A percentile compares a stretch with the other conserved stretches of the same genome.
These are phyloP conservation scores for Rickenella mellea DNA, from an alignment of 768 basidiomycete genomes.

Conservation along the genomic window DNA sequence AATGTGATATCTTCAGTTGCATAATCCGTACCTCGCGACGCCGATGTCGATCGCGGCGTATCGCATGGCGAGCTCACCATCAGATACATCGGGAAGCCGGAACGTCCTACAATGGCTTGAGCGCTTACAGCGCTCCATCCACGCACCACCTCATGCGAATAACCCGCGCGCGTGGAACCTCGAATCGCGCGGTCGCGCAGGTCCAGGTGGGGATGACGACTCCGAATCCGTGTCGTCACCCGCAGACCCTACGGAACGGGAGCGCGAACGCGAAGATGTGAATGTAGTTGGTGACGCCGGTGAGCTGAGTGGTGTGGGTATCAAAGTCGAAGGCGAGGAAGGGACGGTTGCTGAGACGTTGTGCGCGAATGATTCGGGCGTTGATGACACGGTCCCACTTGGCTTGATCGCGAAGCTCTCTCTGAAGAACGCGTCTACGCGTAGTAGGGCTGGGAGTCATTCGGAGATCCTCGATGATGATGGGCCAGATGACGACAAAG, in stretches of 20 bases:
- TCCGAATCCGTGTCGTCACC: slow-evolving; percentile 14
- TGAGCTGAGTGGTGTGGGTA: background rate
- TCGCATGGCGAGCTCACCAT: slow-evolving; percentile 66
- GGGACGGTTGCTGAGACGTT: slow-evolving; percentile 3
- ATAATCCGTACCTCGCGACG: slow-evolving; percentile 74
- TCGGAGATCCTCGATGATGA: slow-evolving; percentile 5
- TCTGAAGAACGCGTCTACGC: slow-evolving; percentile 41
- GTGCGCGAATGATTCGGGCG: slow-evolving; percentile 18
- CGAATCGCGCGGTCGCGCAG: slow-evolving; percentile 22
- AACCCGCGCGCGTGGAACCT: slow-evolving; percentile 35
- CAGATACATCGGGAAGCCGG: slow-evolving; percentile 51
- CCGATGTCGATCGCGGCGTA: slow-evolving; percentile 75
- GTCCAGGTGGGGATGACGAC: slow-evolving; percentile 12
- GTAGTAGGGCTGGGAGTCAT: slow-evolving; percentile 7
- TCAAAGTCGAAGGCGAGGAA: slow-evolving; percentile 4
- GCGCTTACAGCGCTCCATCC: slow-evolving; percentile 52
- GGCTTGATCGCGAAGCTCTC: slow-evolving; percentile 68
- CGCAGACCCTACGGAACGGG: slow-evolving; percentile 20
- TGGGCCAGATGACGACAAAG: slow-evolving; percentile 41
- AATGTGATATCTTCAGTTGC: slow-evolving; percentile 36
- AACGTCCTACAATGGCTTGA: slow-evolving; percentile 72
- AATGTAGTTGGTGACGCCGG: slow-evolving; percentile 7
- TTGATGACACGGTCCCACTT: slow-evolving; percentile 65
- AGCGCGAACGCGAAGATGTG: slow-evolving; percentile 31
- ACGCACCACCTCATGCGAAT: slow-evolving; percentile 33